phyloP scores from a whole-genome alignment of 2,329 filamentous ascomycete genomes.

The Nigrospora sphaerica region DNA sequence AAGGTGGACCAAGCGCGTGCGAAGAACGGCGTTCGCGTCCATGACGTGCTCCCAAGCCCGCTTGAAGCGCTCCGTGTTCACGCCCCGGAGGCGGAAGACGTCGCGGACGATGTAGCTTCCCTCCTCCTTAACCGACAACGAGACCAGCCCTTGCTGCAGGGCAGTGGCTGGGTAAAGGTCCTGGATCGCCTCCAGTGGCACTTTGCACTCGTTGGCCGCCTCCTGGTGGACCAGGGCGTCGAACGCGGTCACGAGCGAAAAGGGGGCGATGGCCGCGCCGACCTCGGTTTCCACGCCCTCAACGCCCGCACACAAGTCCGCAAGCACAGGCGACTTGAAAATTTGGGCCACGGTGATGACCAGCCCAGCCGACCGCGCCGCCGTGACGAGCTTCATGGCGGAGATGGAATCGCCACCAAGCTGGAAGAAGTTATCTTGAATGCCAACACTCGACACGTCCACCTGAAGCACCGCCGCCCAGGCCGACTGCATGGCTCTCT shows the following conservation, averaged over 20 bases:
- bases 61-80: not conserved
- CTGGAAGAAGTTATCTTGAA: slow-evolving; percentile 7
- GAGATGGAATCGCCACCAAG: slow-evolving; percentile 11
- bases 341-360: slow-evolving; percentile 26
- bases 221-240: not conserved
- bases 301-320: not conserved
- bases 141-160: not conserved
- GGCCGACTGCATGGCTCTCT: slow-evolving; percentile 1
- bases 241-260: not conserved
- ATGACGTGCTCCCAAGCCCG: not conserved
- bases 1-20: slow-evolving; percentile 12
- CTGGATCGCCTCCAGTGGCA: not conserved
- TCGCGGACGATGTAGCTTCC: not conserved
- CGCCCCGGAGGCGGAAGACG: not conserved
- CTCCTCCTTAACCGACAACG: not conserved
- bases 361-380: slow-evolving; percentile 24
- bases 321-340: slow-evolving; percentile 14
- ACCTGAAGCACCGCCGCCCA: slow-evolving; percentile 24
- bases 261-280: too few relatives aligned
- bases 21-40: not conserved
- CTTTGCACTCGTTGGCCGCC: not conserved
- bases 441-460: slow-evolving; percentile 7
- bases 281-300: too few relatives aligned
- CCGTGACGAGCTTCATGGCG: not conserved
- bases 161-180: not conserved